Base-by-base conservation (phyloP, 2,329 filamentous ascomycete genomes). In the Gaeumannomyces tritici region DNA sequence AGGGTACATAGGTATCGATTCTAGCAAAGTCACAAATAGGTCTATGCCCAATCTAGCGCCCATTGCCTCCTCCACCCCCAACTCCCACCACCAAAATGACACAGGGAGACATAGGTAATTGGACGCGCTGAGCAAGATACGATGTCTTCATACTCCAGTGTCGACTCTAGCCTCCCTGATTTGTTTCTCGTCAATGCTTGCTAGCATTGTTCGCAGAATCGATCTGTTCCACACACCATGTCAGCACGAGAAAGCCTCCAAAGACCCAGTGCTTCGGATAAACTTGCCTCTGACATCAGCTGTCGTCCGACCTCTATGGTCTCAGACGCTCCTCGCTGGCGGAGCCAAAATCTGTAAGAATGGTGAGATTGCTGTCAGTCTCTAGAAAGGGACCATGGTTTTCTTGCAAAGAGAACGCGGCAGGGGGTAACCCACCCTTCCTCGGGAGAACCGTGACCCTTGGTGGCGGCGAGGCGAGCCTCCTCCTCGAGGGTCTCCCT, bases 401-500 rank as follows among this genome's bases (percentile, higher is more conserved):
- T 8, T 6, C n/a, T 5, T 47, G 2, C 42, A 6, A n/a, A 31
- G n/a, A 24, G 31, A 29, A 57, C 33, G 28, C 4, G 4, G 26
- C 12, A 62, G 18, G 21, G 33, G 24, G 55, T 54, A 12, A 68
- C 80, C 74, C 70, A 83, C 78, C 74, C 66, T 65, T 85, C 78
- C 65, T 85, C 83, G 1, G 81, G 77, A 4, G 77, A 77, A 51
- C 78, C 78, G 57, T 80, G 77, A 3, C 81, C 80, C 12, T 71
- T 73, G 12, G 78, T 73, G 1, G 81, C 84, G n/a, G 78, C 72
- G 62, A 75, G 71, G 28, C 82, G 77, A 2, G 83, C 83, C 65
- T 85, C 83, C 61, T 85, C 89, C 71, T 92, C 89, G 1, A 92
- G 76, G 7, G 78, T 81, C 65, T 78, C 80, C 33, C 84, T 77